Evolutionary conservation across 2,329 filamentous ascomycete species (phyloP).

Genomic region (Rutstroemia sydowiana): DNA sequence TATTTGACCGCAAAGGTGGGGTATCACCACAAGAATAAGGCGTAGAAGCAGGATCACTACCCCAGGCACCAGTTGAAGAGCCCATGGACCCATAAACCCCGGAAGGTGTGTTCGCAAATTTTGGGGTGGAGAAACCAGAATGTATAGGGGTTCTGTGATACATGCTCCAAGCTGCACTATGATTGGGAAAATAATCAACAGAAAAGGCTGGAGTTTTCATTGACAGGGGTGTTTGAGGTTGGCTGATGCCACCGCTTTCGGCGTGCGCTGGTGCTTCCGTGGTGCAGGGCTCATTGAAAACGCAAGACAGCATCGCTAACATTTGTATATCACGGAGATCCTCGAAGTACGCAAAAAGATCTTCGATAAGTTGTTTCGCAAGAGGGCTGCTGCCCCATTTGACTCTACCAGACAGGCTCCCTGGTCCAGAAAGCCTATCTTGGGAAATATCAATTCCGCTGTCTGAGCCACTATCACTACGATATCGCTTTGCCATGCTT

Average conservation of each 20-base stretch:
- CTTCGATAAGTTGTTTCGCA: slow-evolving; percentile 51
- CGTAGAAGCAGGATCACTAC: slow-evolving; percentile 46
- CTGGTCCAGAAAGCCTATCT: slow-evolving; percentile 25
- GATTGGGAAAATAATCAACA: slow-evolving; percentile 57
- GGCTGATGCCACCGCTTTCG: slow-evolving; percentile 47
- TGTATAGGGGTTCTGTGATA: slow-evolving; percentile 45
- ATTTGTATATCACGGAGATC: slow-evolving; percentile 58
- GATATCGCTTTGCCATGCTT: slow-evolving; percentile 41
- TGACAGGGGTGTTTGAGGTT: slow-evolving; percentile 54
- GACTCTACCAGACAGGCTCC: slow-evolving; percentile 47
- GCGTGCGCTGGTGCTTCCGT: slow-evolving; percentile 50
- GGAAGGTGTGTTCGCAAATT: slow-evolving; percentile 48
- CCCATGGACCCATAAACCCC: slow-evolving; percentile 47
- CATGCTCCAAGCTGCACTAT: slow-evolving; percentile 46
- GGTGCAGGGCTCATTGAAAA: slow-evolving; percentile 54
- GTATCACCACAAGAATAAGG: slow-evolving; percentile 58
- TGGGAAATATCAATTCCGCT: slow-evolving; percentile 41
- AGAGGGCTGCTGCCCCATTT: slow-evolving; percentile 63
- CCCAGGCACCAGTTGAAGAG: slow-evolving; percentile 48
- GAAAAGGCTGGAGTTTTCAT: slow-evolving; percentile 62
- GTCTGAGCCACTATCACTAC: slow-evolving; percentile 36
- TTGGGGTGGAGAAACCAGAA: slow-evolving; percentile 50
- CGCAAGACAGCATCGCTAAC: slow-evolving; percentile 64
- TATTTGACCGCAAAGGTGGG: slow-evolving; percentile 43
- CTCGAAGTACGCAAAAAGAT: slow-evolving; percentile 59